Percentiles rank a stretch among this genome's conserved stretches.
These are phyloP conservation scores for Colletotrichum sp. DNA, from an alignment of 2,329 filamentous ascomycete genomes.

Conservation along the genomic window DNA sequence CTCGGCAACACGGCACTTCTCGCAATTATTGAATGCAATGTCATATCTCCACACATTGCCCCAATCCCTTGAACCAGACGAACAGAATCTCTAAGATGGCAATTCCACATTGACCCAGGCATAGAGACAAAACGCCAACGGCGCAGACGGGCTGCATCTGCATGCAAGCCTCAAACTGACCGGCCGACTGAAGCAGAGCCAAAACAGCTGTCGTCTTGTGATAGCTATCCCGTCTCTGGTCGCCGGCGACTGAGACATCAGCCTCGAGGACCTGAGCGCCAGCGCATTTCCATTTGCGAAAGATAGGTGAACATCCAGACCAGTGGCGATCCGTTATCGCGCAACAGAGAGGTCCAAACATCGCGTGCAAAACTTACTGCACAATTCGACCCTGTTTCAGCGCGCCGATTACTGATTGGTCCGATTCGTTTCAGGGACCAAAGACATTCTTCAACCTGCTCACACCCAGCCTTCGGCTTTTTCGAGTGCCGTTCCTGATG, in stretches of 20 bases:
- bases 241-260: background rate
- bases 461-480: background rate
- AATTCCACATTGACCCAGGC: background rate
- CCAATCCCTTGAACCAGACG: background rate
- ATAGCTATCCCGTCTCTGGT: background rate
- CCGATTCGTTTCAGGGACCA: background rate
- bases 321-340: background rate
- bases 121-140: background rate
- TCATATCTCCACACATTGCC: background rate
- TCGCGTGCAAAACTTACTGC: background rate
- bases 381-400: background rate
- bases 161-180: background rate
- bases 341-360: background rate
- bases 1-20: background rate
- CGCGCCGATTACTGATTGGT: background rate
- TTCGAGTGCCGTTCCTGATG: background rate
- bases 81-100: fast-evolving
- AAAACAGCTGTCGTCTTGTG: background rate
- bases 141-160: background rate
- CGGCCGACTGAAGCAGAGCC: background rate
- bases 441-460: background rate
- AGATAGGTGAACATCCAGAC: background rate
- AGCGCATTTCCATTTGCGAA: background rate
- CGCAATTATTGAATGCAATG: background rate
- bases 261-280: background rate